phyloP scores from a whole-genome alignment of 2,329 filamentous ascomycete genomes.

The Colletotrichum tabaci region DNA sequence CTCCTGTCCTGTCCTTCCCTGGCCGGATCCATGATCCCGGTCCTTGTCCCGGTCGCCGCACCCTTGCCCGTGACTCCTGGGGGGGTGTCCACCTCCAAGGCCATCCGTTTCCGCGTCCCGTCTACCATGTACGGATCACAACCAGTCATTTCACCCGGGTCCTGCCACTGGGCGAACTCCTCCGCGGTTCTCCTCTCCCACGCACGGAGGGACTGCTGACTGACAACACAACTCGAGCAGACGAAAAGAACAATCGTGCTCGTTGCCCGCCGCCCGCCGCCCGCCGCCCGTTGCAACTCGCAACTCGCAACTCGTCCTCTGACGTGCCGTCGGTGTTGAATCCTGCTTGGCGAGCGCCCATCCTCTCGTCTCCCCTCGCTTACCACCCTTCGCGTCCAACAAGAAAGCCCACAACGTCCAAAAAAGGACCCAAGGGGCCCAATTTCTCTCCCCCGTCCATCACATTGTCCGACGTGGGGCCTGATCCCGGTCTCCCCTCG shows the following conservation, averaged over 20 bases:
- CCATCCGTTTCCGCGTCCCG: constrained; percentile 37
- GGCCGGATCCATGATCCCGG: constrained; percentile 36
- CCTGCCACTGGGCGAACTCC: constrained; percentile 18
- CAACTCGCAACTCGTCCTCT: too few relatives aligned
- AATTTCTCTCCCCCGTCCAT: constrained; percentile 39
- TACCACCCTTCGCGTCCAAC: constrained; percentile 24
- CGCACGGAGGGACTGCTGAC: not conserved
- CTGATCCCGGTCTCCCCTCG: constrained; percentile 32
- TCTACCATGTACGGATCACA: not conserved
- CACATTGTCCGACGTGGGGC: constrained; percentile 40
- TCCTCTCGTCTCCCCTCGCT: constrained; percentile 18
- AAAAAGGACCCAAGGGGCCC: constrained; percentile 26
- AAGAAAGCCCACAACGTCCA: constrained; percentile 24
- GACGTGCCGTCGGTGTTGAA: not conserved
- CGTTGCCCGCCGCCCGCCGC: too few relatives aligned
- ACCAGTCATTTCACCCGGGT: constrained; percentile 9
- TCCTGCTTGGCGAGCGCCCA: not conserved
- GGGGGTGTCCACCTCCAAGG: constrained; percentile 8
- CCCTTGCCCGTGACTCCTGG: constrained; percentile 27
- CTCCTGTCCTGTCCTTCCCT: constrained; percentile 25
- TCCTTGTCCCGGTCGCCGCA: constrained; percentile 28
- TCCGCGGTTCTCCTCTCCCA: not conserved
- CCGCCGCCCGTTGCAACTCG: too few relatives aligned
- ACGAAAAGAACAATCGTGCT: not conserved
- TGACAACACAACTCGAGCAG: not conserved